Conservation (phyloP, 176 grass and related monocot genomes). For the Alloteropsis semialata region DNA sequence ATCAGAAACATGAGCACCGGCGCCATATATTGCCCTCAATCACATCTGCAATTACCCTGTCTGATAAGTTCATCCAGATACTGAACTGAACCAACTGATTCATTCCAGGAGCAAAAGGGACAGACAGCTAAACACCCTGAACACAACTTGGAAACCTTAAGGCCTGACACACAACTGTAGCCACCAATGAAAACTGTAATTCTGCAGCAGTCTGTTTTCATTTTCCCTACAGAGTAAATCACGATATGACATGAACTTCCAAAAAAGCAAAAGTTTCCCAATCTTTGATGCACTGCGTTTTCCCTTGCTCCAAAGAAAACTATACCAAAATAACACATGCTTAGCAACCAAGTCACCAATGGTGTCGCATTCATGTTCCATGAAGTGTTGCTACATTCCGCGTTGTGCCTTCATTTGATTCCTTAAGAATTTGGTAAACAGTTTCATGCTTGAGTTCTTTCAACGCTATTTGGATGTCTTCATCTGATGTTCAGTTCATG, state of each 20-base stretch:
- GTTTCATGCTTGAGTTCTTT: not conserved
- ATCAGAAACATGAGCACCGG: not conserved
- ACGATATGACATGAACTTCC: not conserved
- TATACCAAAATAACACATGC: not conserved
- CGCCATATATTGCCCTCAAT: not conserved
- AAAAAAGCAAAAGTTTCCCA: not conserved
- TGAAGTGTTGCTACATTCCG: not conserved
- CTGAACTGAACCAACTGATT: not conserved
- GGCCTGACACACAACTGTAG: not conserved
- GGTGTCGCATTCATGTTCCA: slow-evolving; percentile 7
- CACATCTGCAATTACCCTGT: too few relatives aligned
- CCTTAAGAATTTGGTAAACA: not conserved
- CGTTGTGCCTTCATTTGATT: not conserved
- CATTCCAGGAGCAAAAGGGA: not conserved
- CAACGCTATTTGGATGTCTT: not conserved
- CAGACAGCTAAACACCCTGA: not conserved
- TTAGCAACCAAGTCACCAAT: not conserved
- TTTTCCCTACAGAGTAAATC: not conserved
- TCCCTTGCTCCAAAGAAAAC: not conserved
- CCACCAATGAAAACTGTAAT: slow-evolving; percentile 14
- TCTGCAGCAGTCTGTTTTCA: not conserved
- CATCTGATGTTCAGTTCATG: not conserved
- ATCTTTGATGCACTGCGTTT: not conserved
- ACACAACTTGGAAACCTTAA: slow-evolving; percentile 10
- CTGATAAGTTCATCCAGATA: not conserved